phyloP scores from a whole-genome alignment of 768 basidiomycete species.

The Tephrocybe sp. region DNA sequence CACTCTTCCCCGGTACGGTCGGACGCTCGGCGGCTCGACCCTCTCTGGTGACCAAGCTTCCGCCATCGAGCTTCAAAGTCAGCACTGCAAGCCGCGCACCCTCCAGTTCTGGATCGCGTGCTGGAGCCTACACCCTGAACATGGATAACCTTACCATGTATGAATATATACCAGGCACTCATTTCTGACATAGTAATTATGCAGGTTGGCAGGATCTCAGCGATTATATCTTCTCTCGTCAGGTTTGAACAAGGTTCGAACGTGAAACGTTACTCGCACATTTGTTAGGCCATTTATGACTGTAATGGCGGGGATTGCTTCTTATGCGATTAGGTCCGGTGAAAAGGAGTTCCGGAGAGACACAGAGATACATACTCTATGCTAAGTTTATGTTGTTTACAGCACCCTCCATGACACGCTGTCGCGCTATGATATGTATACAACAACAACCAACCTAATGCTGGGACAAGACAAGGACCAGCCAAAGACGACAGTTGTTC shows the following conservation, averaged over 20 bases:
- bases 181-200: no score
- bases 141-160: constrained; percentile 54
- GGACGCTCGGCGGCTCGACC: constrained; percentile 41
- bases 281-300: no score
- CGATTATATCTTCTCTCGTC: constrained; percentile 75
- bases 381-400: constrained; percentile 19
- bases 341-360: not conserved
- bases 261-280: no score
- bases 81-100: constrained; percentile 51
- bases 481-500: not conserved
- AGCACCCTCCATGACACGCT: constrained; percentile 20
- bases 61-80: constrained; percentile 80
- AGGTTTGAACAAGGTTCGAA: no score
- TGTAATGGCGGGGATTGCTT: no score
- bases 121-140: constrained; percentile 63
- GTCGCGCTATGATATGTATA: constrained; percentile 22
- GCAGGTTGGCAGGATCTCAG: constrained; percentile 81
- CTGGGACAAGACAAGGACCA: not conserved
- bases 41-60: constrained; percentile 42
- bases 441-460: constrained; percentile 15
- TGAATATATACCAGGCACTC: constrained; percentile 65
- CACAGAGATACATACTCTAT: not conserved
- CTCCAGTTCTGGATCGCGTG: constrained; percentile 66
- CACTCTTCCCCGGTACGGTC: constrained; percentile 47
- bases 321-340: constrained; percentile 9